phyloP scores from a whole-genome alignment of 1,284 basidiomycete genomes.

The Tilletia horrida region DNA sequence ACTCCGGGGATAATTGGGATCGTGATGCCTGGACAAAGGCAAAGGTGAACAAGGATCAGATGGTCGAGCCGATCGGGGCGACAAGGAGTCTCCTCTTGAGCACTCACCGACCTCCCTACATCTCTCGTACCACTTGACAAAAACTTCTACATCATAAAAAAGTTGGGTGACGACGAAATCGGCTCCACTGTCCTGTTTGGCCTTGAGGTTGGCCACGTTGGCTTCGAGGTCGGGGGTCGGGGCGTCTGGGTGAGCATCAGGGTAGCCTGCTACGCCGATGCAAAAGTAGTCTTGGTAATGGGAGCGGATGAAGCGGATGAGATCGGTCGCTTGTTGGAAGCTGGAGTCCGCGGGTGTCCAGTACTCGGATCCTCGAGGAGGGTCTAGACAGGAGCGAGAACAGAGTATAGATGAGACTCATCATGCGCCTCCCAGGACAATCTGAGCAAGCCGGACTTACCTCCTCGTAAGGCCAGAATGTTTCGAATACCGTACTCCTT shows the following conservation, averaged over 20 bases:
- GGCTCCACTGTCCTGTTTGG: conserved; percentile 89
- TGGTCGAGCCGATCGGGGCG: conserved; percentile 27
- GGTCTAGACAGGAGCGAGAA: conserved; percentile 62
- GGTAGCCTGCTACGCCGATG: conserved; percentile 74
- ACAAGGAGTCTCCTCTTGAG: background rate
- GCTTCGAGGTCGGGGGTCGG: background rate
- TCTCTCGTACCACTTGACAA: conserved; percentile 38
- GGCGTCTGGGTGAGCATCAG: conserved; percentile 64
- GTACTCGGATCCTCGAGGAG: conserved; percentile 86
- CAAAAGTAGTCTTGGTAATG: conserved; percentile 83
- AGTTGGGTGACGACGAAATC: conserved; percentile 95
- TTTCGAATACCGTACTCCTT: conserved; percentile 80
- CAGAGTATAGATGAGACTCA: conserved; percentile 16
- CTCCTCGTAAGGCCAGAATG: conserved; percentile 75
- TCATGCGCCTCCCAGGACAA: no score
- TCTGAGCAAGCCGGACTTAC: background rate
- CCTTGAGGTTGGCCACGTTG: conserved; percentile 69
- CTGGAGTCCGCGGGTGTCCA: conserved; percentile 80
- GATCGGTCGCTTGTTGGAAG: conserved; percentile 82
- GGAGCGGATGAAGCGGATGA: conserved; percentile 85
- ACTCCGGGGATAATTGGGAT: conserved; percentile 91
- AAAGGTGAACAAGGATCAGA: no score
- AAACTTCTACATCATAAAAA: conserved; percentile 81
- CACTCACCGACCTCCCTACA: conserved; percentile 28
- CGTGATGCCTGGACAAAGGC: conserved; percentile 82